Percentiles rank a stretch among this genome's conserved stretches.
Evolutionary conservation across 177 flowering plant species (phyloP).

Genomic region (Vitis hybrid): DNA sequence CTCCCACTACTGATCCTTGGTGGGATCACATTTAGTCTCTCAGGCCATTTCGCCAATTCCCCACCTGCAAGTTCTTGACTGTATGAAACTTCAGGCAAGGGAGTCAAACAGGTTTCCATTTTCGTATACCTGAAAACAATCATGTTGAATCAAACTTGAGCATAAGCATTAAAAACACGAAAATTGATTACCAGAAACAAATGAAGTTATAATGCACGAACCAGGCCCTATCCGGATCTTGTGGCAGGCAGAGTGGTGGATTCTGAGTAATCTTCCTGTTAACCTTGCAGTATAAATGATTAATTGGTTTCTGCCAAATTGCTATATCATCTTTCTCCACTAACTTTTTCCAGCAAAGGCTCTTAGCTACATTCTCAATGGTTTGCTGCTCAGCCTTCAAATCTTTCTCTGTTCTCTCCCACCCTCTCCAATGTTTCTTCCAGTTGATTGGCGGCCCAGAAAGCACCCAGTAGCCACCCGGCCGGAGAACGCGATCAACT

Average conservation of each 20-base stretch:
- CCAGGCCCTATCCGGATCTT: conserved; percentile 56
- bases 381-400: conserved; percentile 41
- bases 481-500: conserved; percentile 58
- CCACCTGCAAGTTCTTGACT: conserved; percentile 44
- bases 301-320: conserved; percentile 61
- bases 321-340: conserved; percentile 47
- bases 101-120: conserved; percentile 52
- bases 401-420: conserved; percentile 52
- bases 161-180: background rate
- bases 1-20: conserved; percentile 50
- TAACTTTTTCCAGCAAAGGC: conserved; percentile 58
- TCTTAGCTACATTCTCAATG: conserved; percentile 44
- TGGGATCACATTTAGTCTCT: conserved; percentile 39
- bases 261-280: conserved; percentile 14
- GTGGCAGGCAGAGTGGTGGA: conserved; percentile 5
- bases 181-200: background rate
- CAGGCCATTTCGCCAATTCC: conserved; percentile 48
- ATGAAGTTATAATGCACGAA: conserved; percentile 7
- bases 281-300: conserved; percentile 41
- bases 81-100: conserved; percentile 42
- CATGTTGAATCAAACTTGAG: background rate
- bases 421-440: conserved; percentile 48
- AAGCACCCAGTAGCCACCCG: conserved; percentile 69
- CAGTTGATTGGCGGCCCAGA: conserved; percentile 65
- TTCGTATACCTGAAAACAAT: conserved; percentile 39